Base-by-base conservation (phyloP, 192 early-diverging fungal genomes). In the Podila epicladia region DNA sequence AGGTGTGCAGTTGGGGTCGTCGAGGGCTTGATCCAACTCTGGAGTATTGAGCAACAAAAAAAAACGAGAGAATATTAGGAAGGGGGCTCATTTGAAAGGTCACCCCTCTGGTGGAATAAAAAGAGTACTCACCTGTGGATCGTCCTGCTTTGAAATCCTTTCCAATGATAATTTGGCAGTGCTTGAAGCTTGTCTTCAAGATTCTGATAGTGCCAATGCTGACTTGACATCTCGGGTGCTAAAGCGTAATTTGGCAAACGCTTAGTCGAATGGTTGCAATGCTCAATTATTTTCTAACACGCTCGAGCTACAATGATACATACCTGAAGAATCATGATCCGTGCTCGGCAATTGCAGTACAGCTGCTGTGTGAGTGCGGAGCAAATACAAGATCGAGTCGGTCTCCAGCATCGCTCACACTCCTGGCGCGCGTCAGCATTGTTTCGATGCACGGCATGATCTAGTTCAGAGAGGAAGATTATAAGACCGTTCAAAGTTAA, bases 121-220 rank as follows among this genome's bases (percentile, higher is more conserved):
- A 20, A 33, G 3, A 2, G 19, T 7, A 20, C 13, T 31, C 29
- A 72, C 82, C 82, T 28, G 32, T 13, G 12, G 72, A 83, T 64
- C 65, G 67, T 9, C 69, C 70, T 4, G 28, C 29, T 9, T 69
- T 67, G 28, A 83, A 83, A 58, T 83, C 82, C 26, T 83, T 83
- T 33, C 82, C 82, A 28, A 83, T 76, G 26, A 83, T 48, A 29
- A 83, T 76, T n/a, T 76, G 65, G 50, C 82, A 83, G 38, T 83
- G 68, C 15, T 76, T 83, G 58, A 83, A 75, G 31, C 55, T 69
- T 37, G 66, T 62, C 35, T 83, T 83, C 5, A 83, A 65, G 8
- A 83, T 83, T n/a, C 82, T 35, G 50, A 83, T 72, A 0, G 82
- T 83, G 3, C 82, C 82, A 37, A 83, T 83, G 35, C 74, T 83